Percentiles rank a stretch among this genome's conserved stretches.
These are phyloP conservation scores for Tricholoma bakamatsutake DNA, from an alignment of 768 basidiomycete species.

Conservation along the genomic window DNA sequence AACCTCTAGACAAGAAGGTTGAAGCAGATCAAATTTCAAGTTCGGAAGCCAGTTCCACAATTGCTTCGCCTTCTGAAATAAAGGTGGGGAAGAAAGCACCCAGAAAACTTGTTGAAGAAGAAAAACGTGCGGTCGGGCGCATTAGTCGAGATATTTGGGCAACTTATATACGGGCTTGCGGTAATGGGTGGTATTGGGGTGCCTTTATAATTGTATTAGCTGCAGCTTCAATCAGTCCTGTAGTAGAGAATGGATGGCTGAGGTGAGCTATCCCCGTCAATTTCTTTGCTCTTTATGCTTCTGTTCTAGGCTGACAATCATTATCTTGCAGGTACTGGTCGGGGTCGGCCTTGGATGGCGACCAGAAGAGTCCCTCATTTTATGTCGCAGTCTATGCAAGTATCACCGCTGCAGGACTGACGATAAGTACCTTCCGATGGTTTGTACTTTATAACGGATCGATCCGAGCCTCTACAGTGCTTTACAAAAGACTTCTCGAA, in stretches of 20 bases:
- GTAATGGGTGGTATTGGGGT: slow-evolving; percentile 49
- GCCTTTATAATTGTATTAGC: slow-evolving; percentile 47
- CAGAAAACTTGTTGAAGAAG: slow-evolving; percentile 82
- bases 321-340: slow-evolving; percentile 46
- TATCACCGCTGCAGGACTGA: slow-evolving; percentile 34
- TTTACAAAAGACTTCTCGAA: slow-evolving; percentile 75
- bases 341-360: slow-evolving; percentile 35
- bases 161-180: slow-evolving; percentile 47
- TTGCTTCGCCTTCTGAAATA: slow-evolving; percentile 20
- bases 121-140: slow-evolving; percentile 69
- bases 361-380: slow-evolving; percentile 42
- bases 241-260: slow-evolving; percentile 70
- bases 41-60: slow-evolving; percentile 26
- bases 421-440: slow-evolving; percentile 56
- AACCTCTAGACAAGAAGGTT: slow-evolving; percentile 26
- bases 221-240: slow-evolving; percentile 57
- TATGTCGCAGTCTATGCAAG: slow-evolving; percentile 71
- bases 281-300: background rate
- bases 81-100: slow-evolving; percentile 50
- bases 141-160: slow-evolving; percentile 65
- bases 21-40: slow-evolving; percentile 9
- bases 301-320: background rate
- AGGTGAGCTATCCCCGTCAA: slow-evolving; percentile 27
- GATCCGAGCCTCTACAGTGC: slow-evolving; percentile 71
- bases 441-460: slow-evolving; percentile 77